A percentile compares a stretch with the other conserved stretches of the same genome.
These are phyloP conservation scores for Thermomyces lanuginosus DNA, from an alignment of 2,329 filamentous ascomycete genomes.

Conservation along the genomic window DNA sequence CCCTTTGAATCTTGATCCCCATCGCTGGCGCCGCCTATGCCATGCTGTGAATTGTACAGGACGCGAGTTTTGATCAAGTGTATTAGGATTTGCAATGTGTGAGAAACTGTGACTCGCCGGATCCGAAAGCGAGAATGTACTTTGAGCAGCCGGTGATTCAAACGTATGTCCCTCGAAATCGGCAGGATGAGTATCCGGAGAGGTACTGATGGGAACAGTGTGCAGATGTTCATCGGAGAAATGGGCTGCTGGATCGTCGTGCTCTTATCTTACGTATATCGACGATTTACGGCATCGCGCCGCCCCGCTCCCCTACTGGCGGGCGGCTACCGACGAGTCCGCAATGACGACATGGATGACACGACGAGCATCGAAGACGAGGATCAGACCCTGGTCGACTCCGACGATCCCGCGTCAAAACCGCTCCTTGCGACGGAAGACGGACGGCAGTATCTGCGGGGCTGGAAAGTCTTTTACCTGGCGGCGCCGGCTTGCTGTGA, in stretches of 20 bases:
- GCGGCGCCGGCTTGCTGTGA: conserved; percentile 83
- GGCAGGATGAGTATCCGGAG: not conserved
- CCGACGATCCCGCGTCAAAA: conserved; percentile 36
- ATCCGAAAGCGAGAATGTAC: conserved; percentile 48
- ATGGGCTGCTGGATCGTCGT: conserved; percentile 92
- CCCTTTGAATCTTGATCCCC: conserved; percentile 1
- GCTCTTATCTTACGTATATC: conserved; percentile 50
- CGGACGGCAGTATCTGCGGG: conserved; percentile 45
- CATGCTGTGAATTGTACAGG: no score
- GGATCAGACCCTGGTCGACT: conserved; percentile 27
- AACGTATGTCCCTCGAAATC: conserved; percentile 38
- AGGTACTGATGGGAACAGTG: conserved; percentile 15
- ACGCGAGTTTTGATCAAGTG: no score
- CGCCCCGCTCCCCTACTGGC: conserved; percentile 27
- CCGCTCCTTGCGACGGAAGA: conserved; percentile 37
- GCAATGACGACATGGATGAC: conserved; percentile 29
- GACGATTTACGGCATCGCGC: conserved; percentile 35
- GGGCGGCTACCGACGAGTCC: conserved; percentile 51
- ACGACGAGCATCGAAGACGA: conserved; percentile 12
- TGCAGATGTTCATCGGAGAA: conserved; percentile 96
- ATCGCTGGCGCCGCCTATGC: conserved; percentile 3
- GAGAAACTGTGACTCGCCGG: conserved; percentile 59
- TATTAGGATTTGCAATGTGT: conserved; percentile 85
- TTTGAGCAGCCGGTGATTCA: conserved; percentile 96
- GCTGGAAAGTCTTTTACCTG: conserved; percentile 56